Base-by-base conservation (phyloP, 805 yeast genomes). In the Ogataea sp. region DNA sequence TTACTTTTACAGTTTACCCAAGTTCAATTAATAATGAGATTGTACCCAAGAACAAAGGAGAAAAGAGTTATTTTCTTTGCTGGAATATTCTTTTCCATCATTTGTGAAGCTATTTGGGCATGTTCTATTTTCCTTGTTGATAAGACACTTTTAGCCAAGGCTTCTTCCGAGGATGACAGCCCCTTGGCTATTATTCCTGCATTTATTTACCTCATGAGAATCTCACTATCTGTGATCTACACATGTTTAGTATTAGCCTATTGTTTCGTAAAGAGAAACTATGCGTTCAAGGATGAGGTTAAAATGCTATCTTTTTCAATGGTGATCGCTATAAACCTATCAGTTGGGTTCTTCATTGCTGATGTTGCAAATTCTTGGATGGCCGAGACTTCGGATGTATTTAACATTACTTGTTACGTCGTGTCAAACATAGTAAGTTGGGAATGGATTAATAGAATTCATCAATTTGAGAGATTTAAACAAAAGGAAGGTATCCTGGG, bases 371-470 rank as follows among this genome's bases (percentile, higher is more conserved):
- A 77, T 54, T 68, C 79, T 6, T 85, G 88, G 83, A 78, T 80
- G n/a, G 73, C 73, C 41, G 83, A 80, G 45, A 64, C 83, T 38
- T 77, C 87, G 17, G 90, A 83, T 52, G 65, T 83, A 33, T 82
- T 83, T 58, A 78, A 82, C 33, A 73, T 84, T 16, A 79, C 83
- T 1, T 73, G 81, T n/a, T 81, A 80, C 53, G 73, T 83, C 8
- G 66, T 81, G 17, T 73, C 85, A 27, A 82, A 85, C 24, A 82
- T 82, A 6, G 69, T 81, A 10, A 84, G 84, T 1, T 83, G 94
- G 93, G 94, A 84, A 57, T 86, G 94, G 90, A 71, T 83, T 44
- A 83, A 82, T 51, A 67, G 83, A 45, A 68, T 80, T 40, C 71
- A 72, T 37, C 64, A 71, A 11, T 56, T 80, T 31, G 78, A 77